These are phyloP conservation scores for Dittrichia graveolens DNA, from an alignment of 129 eudicot species.

Conservation along the genomic window DNA sequence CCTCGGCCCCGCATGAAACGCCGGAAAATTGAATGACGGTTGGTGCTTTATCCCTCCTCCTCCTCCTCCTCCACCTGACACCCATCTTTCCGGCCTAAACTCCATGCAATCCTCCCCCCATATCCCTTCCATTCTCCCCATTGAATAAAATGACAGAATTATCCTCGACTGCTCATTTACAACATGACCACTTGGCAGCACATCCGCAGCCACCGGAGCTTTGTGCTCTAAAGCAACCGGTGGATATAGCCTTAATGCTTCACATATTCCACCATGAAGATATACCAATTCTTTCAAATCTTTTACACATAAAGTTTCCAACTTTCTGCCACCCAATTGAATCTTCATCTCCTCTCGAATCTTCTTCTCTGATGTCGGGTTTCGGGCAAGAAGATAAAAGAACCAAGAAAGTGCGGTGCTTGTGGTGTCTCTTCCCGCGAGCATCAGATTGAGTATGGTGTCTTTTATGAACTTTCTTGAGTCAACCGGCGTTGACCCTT, in stretches of 20 bases:
- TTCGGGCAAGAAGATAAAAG: slow-evolving; percentile 48
- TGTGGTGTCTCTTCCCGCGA: slow-evolving; percentile 72
- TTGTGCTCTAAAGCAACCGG: slow-evolving; percentile 58
- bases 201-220: slow-evolving; percentile 39
- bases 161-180: slow-evolving; percentile 28
- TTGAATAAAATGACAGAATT: slow-evolving; percentile 45
- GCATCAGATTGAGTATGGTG: slow-evolving; percentile 39
- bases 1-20: slow-evolving; percentile 69
- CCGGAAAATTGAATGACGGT: slow-evolving; percentile 59
- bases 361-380: slow-evolving; percentile 44
- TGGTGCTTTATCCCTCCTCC: slow-evolving; percentile 52
- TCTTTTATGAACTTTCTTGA: slow-evolving; percentile 40
- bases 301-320: slow-evolving; percentile 30
- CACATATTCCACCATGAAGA: slow-evolving; percentile 73
- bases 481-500: slow-evolving; percentile 5
- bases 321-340: not conserved
- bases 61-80: slow-evolving; percentile 30
- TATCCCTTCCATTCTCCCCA: slow-evolving; percentile 56
- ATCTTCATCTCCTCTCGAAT: slow-evolving; percentile 48
- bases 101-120: slow-evolving; percentile 71
- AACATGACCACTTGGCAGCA: slow-evolving; percentile 60
- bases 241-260: slow-evolving; percentile 63
- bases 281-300: slow-evolving; percentile 40
- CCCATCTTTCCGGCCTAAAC: slow-evolving; percentile 70
- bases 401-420: slow-evolving; percentile 61